Evolutionary conservation across 176 grass and related monocot species (phyloP), one percentile per base, ranked within the genome.

Genomic region (Aegilops sharonensis): DNA sequence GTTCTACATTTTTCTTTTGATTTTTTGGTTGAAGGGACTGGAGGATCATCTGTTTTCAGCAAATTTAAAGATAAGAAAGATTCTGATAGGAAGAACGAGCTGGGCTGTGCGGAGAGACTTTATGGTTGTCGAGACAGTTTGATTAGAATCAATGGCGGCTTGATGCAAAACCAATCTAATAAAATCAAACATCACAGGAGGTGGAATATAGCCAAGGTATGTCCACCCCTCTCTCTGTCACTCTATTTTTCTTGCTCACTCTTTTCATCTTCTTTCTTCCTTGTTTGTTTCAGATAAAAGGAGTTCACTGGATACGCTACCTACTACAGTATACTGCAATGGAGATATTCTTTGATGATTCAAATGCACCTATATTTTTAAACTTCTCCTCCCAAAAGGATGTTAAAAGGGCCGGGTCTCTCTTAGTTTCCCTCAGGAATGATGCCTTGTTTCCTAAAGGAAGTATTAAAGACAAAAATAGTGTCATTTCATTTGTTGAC

Each of bases 141-240:
- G 36, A 61, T 66, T 65, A 87, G 90, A 83, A 78, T 72, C 45
- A 48, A 76, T 59, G 90, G 90, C 40, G 78, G 60, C 86, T 72
- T 64, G 67, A 81, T 77, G 68, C 88, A 93, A 84, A 89, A 77
- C 37, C 89, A 88, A 61, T 85, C 88, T 73, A 94, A 91, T 85
- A 98, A 95, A 78, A 95, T 95, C 67, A 98, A 98, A 89, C 93
- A 88, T 59, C 96, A 95, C 85, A 88, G 96, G 78, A 85, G 96
- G 52, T 98, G 96, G 96, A 95, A 92, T 56, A 89, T 98, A 86
- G 87, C 89, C 24, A 89, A 48, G 79, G 96, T 98, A 85, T 83
- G 72, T 21, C 4, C 25, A 34, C 8, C 74, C 45, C 74, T 43
- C 66, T 83, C 30, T 43, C 9, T 20, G 34, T 17, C 21, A 30